These are phyloP conservation scores for Capsicum rhomboideum DNA, from an alignment of 257 asterid genomes.

Conservation along the genomic window DNA sequence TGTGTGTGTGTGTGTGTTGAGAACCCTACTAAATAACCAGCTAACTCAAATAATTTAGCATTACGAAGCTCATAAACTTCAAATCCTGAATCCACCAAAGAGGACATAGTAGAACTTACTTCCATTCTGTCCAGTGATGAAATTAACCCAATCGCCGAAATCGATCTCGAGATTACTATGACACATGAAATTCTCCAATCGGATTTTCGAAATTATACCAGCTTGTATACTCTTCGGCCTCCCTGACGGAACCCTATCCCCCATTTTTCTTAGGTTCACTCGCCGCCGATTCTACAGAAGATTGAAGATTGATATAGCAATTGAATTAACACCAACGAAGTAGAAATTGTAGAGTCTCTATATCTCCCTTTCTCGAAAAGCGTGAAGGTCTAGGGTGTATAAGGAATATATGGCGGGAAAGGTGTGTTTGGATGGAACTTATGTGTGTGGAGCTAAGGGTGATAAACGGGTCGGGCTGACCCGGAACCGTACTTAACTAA, in stretches of 20 bases:
- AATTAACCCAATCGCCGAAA: slow-evolving; percentile 68
- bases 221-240: slow-evolving; percentile 36
- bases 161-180: slow-evolving; percentile 78
- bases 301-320: not conserved
- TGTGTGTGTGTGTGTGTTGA: no score
- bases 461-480: no score
- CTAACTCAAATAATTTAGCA: no score
- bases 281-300: slow-evolving; percentile 15
- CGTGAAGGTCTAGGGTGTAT: not conserved
- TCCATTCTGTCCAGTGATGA: slow-evolving; percentile 95
- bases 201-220: slow-evolving; percentile 71
- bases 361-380: not conserved
- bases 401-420: not conserved
- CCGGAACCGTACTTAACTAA: no score
- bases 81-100: not conserved
- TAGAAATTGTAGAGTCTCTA: not conserved
- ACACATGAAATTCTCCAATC: slow-evolving; percentile 87
- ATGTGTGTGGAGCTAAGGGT: no score
- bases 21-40: no score
- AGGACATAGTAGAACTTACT: slow-evolving; percentile 34
- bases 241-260: slow-evolving; percentile 31
- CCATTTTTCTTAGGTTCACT: not conserved
- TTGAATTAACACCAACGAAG: not conserved
- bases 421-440: not conserved
- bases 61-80: no score